Base-by-base conservation (phyloP, 345 rosid species). In the Hypericum perforatum region DNA sequence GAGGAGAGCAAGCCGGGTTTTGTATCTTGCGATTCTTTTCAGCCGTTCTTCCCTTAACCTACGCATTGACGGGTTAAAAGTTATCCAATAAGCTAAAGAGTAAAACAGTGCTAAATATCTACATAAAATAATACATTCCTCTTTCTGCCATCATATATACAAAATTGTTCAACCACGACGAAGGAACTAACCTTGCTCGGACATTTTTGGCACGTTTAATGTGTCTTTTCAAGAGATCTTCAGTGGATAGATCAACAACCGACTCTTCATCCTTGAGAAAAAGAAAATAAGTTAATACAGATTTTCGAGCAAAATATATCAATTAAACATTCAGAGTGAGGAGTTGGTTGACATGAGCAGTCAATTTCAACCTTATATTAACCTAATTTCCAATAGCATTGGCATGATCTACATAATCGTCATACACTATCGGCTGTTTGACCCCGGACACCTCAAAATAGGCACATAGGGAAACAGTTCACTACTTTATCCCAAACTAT, bases 21-120 rank as follows among this genome's bases (percentile, higher is more conserved):
- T 83, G 78, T 80, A 88, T 73, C 98, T 85, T 16, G 78, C 85
- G 32, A 88, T 92, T 59, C 86, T 78, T 55, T 71, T 82, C 63
- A 60, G 39, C 56, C 95, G 78, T 64, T 78, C 86, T 69, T 77
- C 84, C 65, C 77, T 74, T 43, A 85, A 71, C 64, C 96, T 92
- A 61, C 50, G 68, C 32, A 4, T 22, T 22, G 32, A 22, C 32
- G 45, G 13, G 44, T 11, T 50, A 44, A 43, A 41, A 65, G 41
- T 40, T 16, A 11, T 42, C 32, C 29, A 29, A 38, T 13, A n/a
- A 6, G 38, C 9, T 62, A 13, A 52, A 32, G 52, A 41, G 22
- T 45, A 16, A 16, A 8, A 36, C 41, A 22, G 9, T 6, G 47
- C 14, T 14, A 3, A 6, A 16, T 37, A 9, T 16, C 37, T 1